phyloP scores from a whole-genome alignment of 2,329 filamentous ascomycete genomes.

The Dactylellina haptotyla region DNA sequence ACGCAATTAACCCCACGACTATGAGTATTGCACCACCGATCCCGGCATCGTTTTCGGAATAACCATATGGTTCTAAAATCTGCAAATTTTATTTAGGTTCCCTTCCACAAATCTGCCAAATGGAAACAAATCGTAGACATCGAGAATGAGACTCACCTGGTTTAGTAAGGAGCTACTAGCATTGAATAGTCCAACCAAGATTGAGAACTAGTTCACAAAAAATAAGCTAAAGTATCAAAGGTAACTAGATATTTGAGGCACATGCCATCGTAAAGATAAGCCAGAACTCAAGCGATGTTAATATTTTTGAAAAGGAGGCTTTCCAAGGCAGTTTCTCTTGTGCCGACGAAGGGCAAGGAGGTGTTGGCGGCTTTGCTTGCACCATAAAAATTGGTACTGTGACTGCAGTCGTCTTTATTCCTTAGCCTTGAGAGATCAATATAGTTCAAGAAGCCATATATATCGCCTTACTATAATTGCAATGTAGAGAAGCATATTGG shows the following conservation, averaged over 20 bases:
- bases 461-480: slow-evolving; percentile 76
- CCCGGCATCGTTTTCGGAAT: slow-evolving; percentile 82
- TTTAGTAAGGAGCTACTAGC: slow-evolving; percentile 86
- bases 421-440: background rate
- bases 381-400: slow-evolving; percentile 38
- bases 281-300: slow-evolving; percentile 37
- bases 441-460: background rate
- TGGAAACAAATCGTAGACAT: background rate
- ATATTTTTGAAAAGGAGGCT: slow-evolving; percentile 16
- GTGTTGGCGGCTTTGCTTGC: slow-evolving; percentile 31
- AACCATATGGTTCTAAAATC: slow-evolving; percentile 85
- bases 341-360: slow-evolving; percentile 45
- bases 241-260: background rate
- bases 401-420: slow-evolving; percentile 26
- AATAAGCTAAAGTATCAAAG: background rate
- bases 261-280: slow-evolving; percentile 45
- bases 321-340: slow-evolving; percentile 42
- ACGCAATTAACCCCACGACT: slow-evolving; percentile 79
- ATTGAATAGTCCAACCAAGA: slow-evolving; percentile 95
- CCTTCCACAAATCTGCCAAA: no score
- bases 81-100: slow-evolving; percentile 7
- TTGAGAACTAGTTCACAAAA: slow-evolving; percentile 73
- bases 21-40: slow-evolving; percentile 91
- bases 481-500: slow-evolving; percentile 84
- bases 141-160: slow-evolving; percentile 64